phyloP scores from a whole-genome alignment of 2,329 filamentous ascomycete genomes.

The Alternaria longipes region DNA sequence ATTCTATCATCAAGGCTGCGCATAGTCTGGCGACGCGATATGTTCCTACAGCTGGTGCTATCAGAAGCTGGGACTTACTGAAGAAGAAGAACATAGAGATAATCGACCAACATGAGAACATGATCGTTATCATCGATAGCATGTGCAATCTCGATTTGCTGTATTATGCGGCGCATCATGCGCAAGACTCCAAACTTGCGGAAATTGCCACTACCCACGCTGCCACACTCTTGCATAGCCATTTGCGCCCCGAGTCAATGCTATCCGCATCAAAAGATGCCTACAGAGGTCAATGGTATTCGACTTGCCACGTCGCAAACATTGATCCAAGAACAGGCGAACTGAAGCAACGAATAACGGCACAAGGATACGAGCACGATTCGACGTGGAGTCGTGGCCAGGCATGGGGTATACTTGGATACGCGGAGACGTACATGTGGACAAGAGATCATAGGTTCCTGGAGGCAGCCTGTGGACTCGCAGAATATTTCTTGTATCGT shows the following conservation, averaged over 20 bases:
- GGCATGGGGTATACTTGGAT: constrained; percentile 58
- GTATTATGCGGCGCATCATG: constrained; percentile 53
- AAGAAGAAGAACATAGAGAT: constrained; percentile 54
- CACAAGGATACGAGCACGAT: constrained; percentile 54
- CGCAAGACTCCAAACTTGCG: constrained; percentile 44
- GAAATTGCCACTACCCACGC: constrained; percentile 12
- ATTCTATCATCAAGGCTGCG: constrained; percentile 49
- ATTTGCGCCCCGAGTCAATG: constrained; percentile 32
- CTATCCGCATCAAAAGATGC: constrained; percentile 49
- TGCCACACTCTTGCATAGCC: background rate
- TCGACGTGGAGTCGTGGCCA: constrained; percentile 58
- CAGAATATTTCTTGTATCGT: constrained; percentile 56
- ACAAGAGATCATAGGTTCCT: constrained; percentile 53
- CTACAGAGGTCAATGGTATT: constrained; percentile 35
- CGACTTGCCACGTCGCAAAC: constrained; percentile 54
- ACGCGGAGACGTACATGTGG: constrained; percentile 55
- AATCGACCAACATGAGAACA: constrained; percentile 48
- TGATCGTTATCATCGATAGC: constrained; percentile 56
- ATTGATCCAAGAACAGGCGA: constrained; percentile 51
- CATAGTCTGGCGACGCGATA: constrained; percentile 53
- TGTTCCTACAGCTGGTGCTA: constrained; percentile 43
- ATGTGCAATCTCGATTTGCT: constrained; percentile 52
- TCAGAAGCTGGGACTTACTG: constrained; percentile 58
- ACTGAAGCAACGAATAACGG: constrained; percentile 53
- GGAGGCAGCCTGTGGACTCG: constrained; percentile 52